A percentile compares a stretch with the other conserved stretches of the same genome.
These are phyloP conservation scores for Isoetes taiwanensis DNA, from an alignment of 75 land plant species.

Conservation along the genomic window DNA sequence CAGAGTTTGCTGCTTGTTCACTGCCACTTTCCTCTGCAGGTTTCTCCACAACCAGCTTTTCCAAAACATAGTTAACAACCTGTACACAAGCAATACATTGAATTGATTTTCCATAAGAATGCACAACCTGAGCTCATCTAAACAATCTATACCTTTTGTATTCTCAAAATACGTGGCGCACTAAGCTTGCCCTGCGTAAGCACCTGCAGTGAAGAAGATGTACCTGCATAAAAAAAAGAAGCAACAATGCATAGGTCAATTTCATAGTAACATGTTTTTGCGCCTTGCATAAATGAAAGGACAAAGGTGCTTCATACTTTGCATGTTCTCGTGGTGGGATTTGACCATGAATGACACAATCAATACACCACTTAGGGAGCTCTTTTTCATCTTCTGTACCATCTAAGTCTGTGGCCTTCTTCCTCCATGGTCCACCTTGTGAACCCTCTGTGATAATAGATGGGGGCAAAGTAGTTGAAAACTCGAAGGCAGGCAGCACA, in stretches of 20 bases:
- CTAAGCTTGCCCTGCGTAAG: slow-evolving; percentile 90
- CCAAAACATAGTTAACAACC: slow-evolving; percentile 93
- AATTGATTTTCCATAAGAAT: not conserved
- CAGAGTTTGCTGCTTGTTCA: slow-evolving; percentile 25
- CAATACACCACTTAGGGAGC: slow-evolving; percentile 85
- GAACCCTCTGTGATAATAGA: slow-evolving; percentile 89
- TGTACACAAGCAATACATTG: slow-evolving; percentile 10
- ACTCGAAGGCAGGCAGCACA: slow-evolving; percentile 70
- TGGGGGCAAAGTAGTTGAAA: slow-evolving; percentile 67
- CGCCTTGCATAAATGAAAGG: too few relatives aligned
- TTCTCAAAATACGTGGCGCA: slow-evolving; percentile 86
- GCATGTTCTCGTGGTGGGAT: slow-evolving; percentile 81
- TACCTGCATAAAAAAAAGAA: too few relatives aligned
- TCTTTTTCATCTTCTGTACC: slow-evolving; percentile 90
- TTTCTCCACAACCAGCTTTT: slow-evolving; percentile 79
- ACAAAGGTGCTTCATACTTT: too few relatives aligned
- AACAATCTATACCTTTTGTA: slow-evolving; percentile 88
- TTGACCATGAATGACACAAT: slow-evolving; percentile 63
- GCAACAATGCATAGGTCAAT: too few relatives aligned
- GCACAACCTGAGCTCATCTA: too few relatives aligned
- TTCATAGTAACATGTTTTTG: too few relatives aligned
- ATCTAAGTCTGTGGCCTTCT: slow-evolving; percentile 65
- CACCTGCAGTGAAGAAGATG: slow-evolving; percentile 46
- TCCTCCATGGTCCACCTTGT: slow-evolving; percentile 97
- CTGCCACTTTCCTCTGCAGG: slow-evolving; percentile 40